Conservation (phyloP, 176 grass and related monocot genomes). For the Oryza nivara region DNA sequence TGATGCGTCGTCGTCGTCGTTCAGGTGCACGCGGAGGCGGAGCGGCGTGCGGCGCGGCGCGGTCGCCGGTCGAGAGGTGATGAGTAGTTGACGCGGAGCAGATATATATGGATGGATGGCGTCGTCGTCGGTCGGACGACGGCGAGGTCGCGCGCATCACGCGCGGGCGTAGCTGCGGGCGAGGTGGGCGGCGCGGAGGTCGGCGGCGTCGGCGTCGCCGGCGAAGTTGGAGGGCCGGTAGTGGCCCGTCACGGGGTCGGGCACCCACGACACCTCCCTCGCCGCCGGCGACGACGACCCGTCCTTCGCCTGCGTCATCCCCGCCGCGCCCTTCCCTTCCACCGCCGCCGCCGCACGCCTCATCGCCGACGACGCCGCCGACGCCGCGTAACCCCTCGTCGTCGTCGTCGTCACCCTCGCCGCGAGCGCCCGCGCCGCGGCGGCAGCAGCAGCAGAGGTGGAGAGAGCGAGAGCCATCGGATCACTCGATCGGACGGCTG, state of each 20-base stretch:
- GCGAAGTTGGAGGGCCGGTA: conserved; percentile 61
- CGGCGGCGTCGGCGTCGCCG: conserved; percentile 55
- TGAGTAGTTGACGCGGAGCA: too few species aligned
- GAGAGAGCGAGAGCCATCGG: conserved; percentile 67
- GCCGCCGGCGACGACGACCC: not conserved
- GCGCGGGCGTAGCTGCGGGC: conserved; percentile 40
- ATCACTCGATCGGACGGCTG: conserved; percentile 34
- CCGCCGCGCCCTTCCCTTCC: conserved; percentile 16
- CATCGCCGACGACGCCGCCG: conserved; percentile 41
- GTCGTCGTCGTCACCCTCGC: not conserved
- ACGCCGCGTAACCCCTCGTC: conserved; percentile 54
- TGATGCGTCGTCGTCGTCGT: not conserved
- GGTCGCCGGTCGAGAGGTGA: not conserved
- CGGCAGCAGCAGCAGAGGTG: conserved; percentile 24
- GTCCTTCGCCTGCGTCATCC: conserved; percentile 41
- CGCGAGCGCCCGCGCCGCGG: not conserved
- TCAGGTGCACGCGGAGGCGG: not conserved
- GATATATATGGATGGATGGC: not conserved
- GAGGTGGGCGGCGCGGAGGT: conserved; percentile 68
- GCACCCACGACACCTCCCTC: conserved; percentile 55
- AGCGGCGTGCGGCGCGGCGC: not conserved
- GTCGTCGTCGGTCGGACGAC: not conserved
- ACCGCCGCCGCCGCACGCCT: conserved; percentile 35
- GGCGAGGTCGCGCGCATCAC: conserved; percentile 8
- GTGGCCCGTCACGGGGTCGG: conserved; percentile 73